Evolutionary conservation across 305 asterid species (phyloP), one percentile per base, ranked within the genome.

Genomic region (Ajuga reptans): DNA sequence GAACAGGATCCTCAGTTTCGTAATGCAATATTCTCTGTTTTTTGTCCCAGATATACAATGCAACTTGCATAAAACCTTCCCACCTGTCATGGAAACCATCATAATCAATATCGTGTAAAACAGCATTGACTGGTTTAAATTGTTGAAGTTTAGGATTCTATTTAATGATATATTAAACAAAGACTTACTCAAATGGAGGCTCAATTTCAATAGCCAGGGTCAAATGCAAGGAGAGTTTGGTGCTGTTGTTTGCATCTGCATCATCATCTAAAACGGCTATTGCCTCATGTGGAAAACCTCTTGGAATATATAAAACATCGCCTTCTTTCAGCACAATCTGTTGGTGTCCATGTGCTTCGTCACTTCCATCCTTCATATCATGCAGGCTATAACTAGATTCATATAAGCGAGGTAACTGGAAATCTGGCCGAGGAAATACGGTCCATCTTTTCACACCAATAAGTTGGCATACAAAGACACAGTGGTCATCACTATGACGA

Each of bases 211-310:
- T 73, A 47, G 94, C 89, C 64, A 90, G 84, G 49, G 97, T 90
- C 82, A 90, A 74, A 84, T 90, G 96, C 47, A 88, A 74, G 75
- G 97, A 90, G 77, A 86, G 82, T 74, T 78, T 83, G 60, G 68
- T 66, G 10, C 49, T 27, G 3, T 56, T 64, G 46, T 73, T 69
- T 42, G 56, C 69, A 64, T 66, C 63, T 31, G 27, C 27, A 21
- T 21, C 27, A 2, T 21, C 2, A 2, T 21, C 27, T 0, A 21
- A 21, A 21, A 21, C 27, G 27, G 27, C 27, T 21, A 21, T 2
- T 21, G 97, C 97, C 77, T 88, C 87, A 5, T 90, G 97, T 58
- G 92, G 94, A 58, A 62, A 74, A 18, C 96, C 96, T 84, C 97
- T 84, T 9, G 96, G 97, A 70, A 90, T 81, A 77, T 90, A 90